Evolutionary conservation across 2,329 filamentous ascomycete species (phyloP), one percentile per base, ranked within the genome.

Genomic region (Verticillium zaregamsianum): DNA sequence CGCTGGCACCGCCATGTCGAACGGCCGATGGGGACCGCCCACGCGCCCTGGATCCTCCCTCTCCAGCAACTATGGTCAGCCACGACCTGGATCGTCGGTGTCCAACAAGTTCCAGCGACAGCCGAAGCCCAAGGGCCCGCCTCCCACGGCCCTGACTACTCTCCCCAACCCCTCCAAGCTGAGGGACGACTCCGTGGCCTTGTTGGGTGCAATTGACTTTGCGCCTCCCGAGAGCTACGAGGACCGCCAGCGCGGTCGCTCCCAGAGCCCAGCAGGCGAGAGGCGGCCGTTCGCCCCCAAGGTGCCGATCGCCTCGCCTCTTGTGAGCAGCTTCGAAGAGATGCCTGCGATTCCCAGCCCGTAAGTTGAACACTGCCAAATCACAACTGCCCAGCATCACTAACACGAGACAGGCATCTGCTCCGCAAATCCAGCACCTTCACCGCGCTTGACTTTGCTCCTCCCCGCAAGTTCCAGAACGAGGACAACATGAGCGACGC

Each of bases 151-250:
- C 14, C 84, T 99, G 25, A 84, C 80, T 57, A 89, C 91, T 1
- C 81, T 99, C 23, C 94, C 94, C 9, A 96, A 92, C 1, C 94
- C 95, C 0, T 88, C 90, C 59, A 90, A 92, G 79, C 82, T 99
- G 52, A 90, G 82, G 70, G 93, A 96, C 64, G 93, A 97, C 72
- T 84, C 86, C 2, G 88, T 96, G 66, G 86, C 90, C 55, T 74
- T 90, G 77, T 69, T 87, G 67, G 78, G 79, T 58, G 83, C 92
- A 0, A 84, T 90, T 62, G 94, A 97, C 68, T 98, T 97, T 75
- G 95, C 95, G 0, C 95, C 95, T 28, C 92, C 91, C 1, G 80
- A 84, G 25, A 82, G 76, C 20, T 83, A 87, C 71, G 82, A 80
- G 66, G 91, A 94, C 39, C 85, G 89, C 63, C 86, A 84, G 65